Evolutionary conservation across 805 yeast species (phyloP), one percentile per base, ranked within the genome.

Genomic region (Saccharomycopsis sp.): DNA sequence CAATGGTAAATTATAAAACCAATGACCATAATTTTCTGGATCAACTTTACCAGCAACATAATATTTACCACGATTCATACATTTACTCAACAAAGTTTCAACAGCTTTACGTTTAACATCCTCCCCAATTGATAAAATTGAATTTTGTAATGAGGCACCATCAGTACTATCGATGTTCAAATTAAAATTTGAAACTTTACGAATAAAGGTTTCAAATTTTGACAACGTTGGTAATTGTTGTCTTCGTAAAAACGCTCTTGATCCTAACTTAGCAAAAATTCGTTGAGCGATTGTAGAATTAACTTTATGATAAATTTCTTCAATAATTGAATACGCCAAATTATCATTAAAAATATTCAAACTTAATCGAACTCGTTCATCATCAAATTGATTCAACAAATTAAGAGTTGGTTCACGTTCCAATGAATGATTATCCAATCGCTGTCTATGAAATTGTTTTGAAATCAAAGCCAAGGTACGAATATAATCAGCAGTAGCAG

Each of bases 41-140:
- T 87, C 95, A 41, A 80, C 81, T 58, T 80, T 81, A 24, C 95
- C 97, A 7, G 96, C 94, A 57, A 88, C 76, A 50, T 79, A 83
- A 60, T 93, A 93, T 57, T 83, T 85, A 29, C 95, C 94, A 56
- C 94, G 74, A 8, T 81, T 71, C 79, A 93, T 73, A 40, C 90
- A 78, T 66, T 93, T 93, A 64, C 70, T 77, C 49, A 93, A 66
- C 47, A 87, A 67, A 0, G 93, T 77, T 59, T 89, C 95, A 29
- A 87, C 74, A 40, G 90, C 84, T 48, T 72, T 73, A 54, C 95
- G 75, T 43, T 73, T 73, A 14, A 72, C 70, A 2, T 74, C 68
- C 58, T 86, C 82, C 34, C 75, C 68, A 53, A 86, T 76, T 9
- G 64, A 60, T 39, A 85, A 70, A 35, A 93, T 71, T 1, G 95